phyloP scores from a whole-genome alignment of 306 rosid genomes.

The Hippophae rhamnoides region DNA sequence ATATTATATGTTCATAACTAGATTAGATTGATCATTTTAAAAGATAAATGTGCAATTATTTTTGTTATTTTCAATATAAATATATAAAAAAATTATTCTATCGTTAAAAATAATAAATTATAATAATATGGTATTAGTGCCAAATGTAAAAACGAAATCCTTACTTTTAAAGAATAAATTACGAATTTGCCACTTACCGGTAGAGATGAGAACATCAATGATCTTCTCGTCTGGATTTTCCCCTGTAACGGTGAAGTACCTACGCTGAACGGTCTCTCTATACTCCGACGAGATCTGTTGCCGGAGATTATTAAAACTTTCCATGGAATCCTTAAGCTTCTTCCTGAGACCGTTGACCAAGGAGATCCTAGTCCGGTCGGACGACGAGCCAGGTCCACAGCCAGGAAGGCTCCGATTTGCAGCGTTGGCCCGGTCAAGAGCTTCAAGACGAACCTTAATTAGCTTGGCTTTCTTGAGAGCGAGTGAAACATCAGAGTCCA shows the following conservation, averaged over 20 bases:
- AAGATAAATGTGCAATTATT: too few relatives aligned
- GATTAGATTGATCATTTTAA: too few relatives aligned
- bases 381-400: conserved; percentile 87
- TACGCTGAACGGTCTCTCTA: conserved; percentile 82
- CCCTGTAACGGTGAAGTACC: conserved; percentile 90
- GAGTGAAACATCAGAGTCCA: conserved; percentile 68
- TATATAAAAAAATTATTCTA: too few relatives aligned
- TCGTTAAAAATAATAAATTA: too few relatives aligned
- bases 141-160: too few relatives aligned
- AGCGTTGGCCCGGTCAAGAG: conserved; percentile 81
- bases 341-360: conserved; percentile 79
- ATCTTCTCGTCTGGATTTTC: conserved; percentile 94
- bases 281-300: conserved; percentile 68
- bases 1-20: too few relatives aligned
- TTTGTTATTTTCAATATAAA: too few relatives aligned
- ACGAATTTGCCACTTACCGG: conserved; percentile 36
- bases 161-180: too few relatives aligned
- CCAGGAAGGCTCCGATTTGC: conserved; percentile 68
- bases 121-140: too few relatives aligned
- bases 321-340: conserved; percentile 87
- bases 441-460: conserved; percentile 73
- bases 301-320: conserved; percentile 49
- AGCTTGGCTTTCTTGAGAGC: conserved; percentile 85
- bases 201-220: conserved; percentile 71
- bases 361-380: conserved; percentile 83